Evolutionary conservation across 169 alveolate species (phyloP), one percentile per base, ranked within the genome.

Genomic region (Fabrea salina): DNA sequence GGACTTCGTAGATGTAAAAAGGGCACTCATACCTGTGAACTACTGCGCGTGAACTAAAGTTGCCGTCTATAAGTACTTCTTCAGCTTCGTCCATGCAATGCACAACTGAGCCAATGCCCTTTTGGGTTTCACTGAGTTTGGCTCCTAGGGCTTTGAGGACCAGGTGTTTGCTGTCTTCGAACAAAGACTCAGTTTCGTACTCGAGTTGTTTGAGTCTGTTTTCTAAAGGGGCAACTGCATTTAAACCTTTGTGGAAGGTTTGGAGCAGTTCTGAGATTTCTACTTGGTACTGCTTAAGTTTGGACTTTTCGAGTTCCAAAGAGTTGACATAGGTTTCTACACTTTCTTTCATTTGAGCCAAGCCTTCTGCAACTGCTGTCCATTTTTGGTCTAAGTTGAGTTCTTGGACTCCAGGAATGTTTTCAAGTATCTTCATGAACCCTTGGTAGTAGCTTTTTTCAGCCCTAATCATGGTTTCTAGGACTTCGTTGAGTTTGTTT

Each of bases 21-120:
- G 75, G 75, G 27, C 75, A 61, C 37, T 61, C 40, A 2, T 11
- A 25, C 54, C 53, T 61, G 37, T 61, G 75, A 33, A 61, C 25
- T 35, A 13, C n/a, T n/a, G 54, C 53, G 11, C 53, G 27, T 22
- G 27, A 13, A 3, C 37, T 25, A 22, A 61, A 61, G 11, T 61
- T 53, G 8, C 37, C 75, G 11, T 22, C 1, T 1, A 61, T 61
- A 4, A 25, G 32, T 2, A 16, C 19, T 13, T 37, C 4, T 16
- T 30, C 27, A 61, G 1, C 1, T 37, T 61, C 75, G 8, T 61
- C 16, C 16, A 61, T 56, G 13, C 11, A 56, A n/a, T 27, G 37
- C 4, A 16, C 27, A 19, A 22, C 27, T 56, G 37, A 22, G 16
- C 37, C 16, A n/a, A 47, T 56, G 49, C 16, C n/a, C 16, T 56